Percentiles rank a stretch among this genome's conserved stretches.
phyloP scores from a whole-genome alignment of 306 rosid genomes.

The Citrullus mucosospermus region DNA sequence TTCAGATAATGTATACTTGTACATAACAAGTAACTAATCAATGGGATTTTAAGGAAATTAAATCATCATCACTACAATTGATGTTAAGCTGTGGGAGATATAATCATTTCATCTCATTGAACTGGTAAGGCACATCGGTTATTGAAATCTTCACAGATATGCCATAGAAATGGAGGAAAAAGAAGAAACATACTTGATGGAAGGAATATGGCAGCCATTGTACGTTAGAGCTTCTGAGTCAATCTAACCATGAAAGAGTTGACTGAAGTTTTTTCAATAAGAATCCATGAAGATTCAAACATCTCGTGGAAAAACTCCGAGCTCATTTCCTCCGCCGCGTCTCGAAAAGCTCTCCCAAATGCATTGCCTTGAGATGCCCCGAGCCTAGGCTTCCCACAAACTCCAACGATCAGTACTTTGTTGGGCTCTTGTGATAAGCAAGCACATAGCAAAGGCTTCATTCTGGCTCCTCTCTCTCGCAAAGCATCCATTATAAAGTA shows the following conservation, averaged over 20 bases:
- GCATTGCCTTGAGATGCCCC: conserved; percentile 82
- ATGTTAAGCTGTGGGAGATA: not conserved
- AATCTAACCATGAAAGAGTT: conserved; percentile 83
- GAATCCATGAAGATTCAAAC: conserved; percentile 93
- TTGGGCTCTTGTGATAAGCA: conserved; percentile 71
- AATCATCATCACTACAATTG: not conserved
- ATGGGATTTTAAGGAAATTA: not conserved
- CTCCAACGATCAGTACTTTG: conserved; percentile 75
- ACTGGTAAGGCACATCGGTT: not conserved
- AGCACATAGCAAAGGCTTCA: conserved; percentile 95
- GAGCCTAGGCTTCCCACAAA: conserved; percentile 89
- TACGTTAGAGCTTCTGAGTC: conserved; percentile 67
- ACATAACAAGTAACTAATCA: not conserved
- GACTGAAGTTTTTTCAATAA: conserved; percentile 52
- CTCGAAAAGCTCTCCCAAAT: conserved; percentile 71
- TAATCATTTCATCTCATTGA: not conserved
- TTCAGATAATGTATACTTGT: not conserved
- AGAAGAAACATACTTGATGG: not conserved
- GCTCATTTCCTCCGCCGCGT: conserved; percentile 67
- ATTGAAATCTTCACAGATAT: not conserved
- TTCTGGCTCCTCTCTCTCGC: conserved; percentile 82
- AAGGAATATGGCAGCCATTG: conserved; percentile 3
- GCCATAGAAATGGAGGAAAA: not conserved
- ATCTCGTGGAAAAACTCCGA: conserved; percentile 76
- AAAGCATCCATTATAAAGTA: conserved; percentile 93